Percentiles rank a stretch among this genome's conserved stretches.
Conservation (phyloP, 2,329 filamentous ascomycete species). For the Pseudogymnoascus sp. region DNA sequence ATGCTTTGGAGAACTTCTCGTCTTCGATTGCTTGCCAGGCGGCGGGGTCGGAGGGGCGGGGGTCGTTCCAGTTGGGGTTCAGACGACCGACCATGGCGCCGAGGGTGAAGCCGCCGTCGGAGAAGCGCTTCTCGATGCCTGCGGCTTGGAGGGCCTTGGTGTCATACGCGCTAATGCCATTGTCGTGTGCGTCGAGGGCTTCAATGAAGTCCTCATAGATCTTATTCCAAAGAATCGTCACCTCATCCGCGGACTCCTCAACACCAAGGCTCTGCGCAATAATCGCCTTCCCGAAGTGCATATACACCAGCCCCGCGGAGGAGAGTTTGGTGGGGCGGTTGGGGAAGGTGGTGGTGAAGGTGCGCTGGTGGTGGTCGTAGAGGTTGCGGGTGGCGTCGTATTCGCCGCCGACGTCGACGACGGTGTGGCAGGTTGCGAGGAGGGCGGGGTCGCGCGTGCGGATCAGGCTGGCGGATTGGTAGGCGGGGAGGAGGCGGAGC, state of each 20-base stretch:
- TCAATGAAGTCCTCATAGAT: conserved; percentile 92
- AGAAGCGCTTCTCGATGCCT: conserved; percentile 75
- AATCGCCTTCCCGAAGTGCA: conserved; percentile 87
- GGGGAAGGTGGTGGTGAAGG: conserved; percentile 81
- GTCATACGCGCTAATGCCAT: conserved; percentile 82
- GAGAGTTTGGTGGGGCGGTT: conserved; percentile 81
- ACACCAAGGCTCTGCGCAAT: conserved; percentile 63
- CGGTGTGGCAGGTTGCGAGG: conserved; percentile 80
- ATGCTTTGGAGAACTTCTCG: conserved; percentile 69
- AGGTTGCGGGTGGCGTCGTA: conserved; percentile 73
- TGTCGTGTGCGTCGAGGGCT: conserved; percentile 95
- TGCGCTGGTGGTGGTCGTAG: conserved; percentile 96
- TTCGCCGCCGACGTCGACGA: conserved; percentile 95
- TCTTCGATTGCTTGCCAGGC: conserved; percentile 72
- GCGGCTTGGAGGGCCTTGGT: conserved; percentile 60
- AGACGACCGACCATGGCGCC: conserved; percentile 75
- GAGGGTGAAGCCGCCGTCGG: conserved; percentile 74
- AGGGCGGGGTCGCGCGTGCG: conserved; percentile 79
- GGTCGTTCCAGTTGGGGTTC: conserved; percentile 77
- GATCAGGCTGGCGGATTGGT: conserved; percentile 65
- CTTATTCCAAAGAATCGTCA: conserved; percentile 75
- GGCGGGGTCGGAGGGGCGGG: conserved; percentile 43
- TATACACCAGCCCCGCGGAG: conserved; percentile 87
- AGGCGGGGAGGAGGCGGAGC: conserved; percentile 80
- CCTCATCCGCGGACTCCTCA: conserved; percentile 56